Evolutionary conservation across 2,329 filamentous ascomycete genomes (phyloP).

Genomic region (Uncinocarpus reesii): DNA sequence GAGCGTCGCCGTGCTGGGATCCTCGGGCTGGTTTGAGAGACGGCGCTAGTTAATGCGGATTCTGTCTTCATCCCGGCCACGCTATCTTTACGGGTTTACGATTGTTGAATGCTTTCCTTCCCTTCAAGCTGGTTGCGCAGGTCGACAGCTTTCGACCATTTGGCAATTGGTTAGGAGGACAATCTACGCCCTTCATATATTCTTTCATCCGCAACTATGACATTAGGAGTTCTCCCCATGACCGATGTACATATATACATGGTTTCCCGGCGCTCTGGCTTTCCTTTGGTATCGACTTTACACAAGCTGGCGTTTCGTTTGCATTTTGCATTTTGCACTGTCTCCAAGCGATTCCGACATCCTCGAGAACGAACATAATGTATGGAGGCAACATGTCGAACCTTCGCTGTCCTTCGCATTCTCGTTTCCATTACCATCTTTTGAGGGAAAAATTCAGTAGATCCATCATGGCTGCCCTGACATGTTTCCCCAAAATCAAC

Average conservation of each 20-base stretch:
- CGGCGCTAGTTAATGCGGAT: constrained; percentile 27
- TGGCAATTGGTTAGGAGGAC: neutral
- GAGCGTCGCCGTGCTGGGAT: constrained; percentile 81
- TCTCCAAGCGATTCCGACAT: too few relatives aligned
- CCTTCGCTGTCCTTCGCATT: too few relatives aligned
- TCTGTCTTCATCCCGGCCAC: neutral
- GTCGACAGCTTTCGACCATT: neutral
- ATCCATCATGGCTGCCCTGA: too few relatives aligned
- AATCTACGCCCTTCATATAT: neutral
- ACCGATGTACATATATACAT: constrained; percentile 6
- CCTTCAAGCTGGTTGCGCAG: neutral
- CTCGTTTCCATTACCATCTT: too few relatives aligned
- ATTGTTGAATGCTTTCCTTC: neutral
- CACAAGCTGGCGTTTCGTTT: neutral
- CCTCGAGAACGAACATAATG: too few relatives aligned
- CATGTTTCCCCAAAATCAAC: too few relatives aligned
- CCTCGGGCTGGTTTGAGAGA: constrained; percentile 83
- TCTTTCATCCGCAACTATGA: neutral
- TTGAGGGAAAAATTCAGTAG: too few relatives aligned
- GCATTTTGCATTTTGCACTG: neutral
- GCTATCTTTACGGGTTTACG: constrained; percentile 8
- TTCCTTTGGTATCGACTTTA: neutral
- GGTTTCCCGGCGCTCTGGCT: neutral
- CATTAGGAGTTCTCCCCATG: too few relatives aligned
- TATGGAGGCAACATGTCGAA: too few relatives aligned